phyloP scores from a whole-genome alignment of 2,329 filamentous ascomycete genomes.

The Myriosclerotinia scirpicola region DNA sequence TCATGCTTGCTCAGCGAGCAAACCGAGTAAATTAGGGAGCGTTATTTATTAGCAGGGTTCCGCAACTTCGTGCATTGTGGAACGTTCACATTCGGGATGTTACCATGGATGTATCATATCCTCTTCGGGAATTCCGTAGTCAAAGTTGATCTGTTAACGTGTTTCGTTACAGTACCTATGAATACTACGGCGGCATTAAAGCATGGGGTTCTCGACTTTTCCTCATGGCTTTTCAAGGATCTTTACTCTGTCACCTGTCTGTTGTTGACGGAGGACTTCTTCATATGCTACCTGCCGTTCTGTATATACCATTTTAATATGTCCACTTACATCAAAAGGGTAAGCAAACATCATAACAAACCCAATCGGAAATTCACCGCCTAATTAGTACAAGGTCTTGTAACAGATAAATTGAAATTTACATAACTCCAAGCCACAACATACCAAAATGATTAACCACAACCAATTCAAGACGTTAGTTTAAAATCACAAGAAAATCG shows the following conservation, averaged over 20 bases:
- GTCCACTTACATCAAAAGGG: background rate
- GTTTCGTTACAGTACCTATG: conserved; percentile 5
- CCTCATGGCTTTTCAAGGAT: conserved; percentile 6
- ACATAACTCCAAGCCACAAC: conserved; percentile 17
- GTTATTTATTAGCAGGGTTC: conserved; percentile 2
- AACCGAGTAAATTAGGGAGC: background rate
- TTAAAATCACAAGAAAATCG: background rate
- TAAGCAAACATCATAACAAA: conserved; percentile 13
- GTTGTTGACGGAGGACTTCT: background rate
- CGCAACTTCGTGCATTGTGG: conserved; percentile 24
- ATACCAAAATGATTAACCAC: conserved; percentile 3
- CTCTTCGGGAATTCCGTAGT: conserved; percentile 9
- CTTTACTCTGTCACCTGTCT: background rate
- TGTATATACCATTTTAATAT: background rate
- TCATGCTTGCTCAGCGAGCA: background rate
- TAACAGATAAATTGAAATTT: conserved; percentile 20
- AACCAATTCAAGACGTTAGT: background rate
- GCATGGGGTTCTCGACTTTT: conserved; percentile 2
- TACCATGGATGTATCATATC: conserved; percentile 19
- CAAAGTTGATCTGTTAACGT: conserved; percentile 19
- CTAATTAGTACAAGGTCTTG: conserved; percentile 15
- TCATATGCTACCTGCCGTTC: background rate
- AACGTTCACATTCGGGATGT: conserved; percentile 24
- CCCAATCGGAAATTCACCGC: background rate
- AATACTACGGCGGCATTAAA: background rate